Conservation (phyloP, 768 basidiomycete genomes). For the Rhizopogon sp. region DNA sequence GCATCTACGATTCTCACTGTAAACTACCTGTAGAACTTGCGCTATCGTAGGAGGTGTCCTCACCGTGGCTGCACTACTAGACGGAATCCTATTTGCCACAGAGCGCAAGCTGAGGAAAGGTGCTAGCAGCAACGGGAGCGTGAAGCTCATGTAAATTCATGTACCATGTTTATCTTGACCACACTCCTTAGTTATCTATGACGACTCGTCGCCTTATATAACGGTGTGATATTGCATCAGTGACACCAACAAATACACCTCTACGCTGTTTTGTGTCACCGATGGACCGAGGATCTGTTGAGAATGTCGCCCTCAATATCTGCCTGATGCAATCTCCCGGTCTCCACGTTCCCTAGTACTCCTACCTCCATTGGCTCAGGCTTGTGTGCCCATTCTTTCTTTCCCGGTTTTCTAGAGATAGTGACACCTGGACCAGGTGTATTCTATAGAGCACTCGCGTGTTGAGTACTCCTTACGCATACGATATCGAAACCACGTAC, state of each 20-base stretch:
- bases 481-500: constrained; percentile 9
- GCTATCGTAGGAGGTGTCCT: constrained; percentile 97
- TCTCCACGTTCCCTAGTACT: constrained; percentile 14
- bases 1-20: neutral
- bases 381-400: constrained; percentile 19
- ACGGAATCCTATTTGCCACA: constrained; percentile 83
- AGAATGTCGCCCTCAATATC: constrained; percentile 12
- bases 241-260: neutral
- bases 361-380: constrained; percentile 8
- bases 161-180: constrained; percentile 5
- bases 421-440: constrained; percentile 1
- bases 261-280: neutral
- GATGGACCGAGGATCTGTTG: constrained; percentile 20
- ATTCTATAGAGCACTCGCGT: constrained; percentile 11
- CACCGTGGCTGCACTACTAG: constrained; percentile 87
- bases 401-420: constrained; percentile 5
- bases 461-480: neutral
- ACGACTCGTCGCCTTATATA: neutral
- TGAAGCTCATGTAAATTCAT: constrained; percentile 26
- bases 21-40: constrained; percentile 60
- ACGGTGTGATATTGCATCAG: neutral
- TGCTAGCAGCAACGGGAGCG: constrained; percentile 21
- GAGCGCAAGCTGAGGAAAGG: constrained; percentile 69
- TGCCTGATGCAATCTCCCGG: constrained; percentile 14
- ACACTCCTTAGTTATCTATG: constrained; percentile 14